These are phyloP conservation scores for Trichocomaceae sp. DNA, from an alignment of 2,329 filamentous ascomycete species.

Conservation along the genomic window DNA sequence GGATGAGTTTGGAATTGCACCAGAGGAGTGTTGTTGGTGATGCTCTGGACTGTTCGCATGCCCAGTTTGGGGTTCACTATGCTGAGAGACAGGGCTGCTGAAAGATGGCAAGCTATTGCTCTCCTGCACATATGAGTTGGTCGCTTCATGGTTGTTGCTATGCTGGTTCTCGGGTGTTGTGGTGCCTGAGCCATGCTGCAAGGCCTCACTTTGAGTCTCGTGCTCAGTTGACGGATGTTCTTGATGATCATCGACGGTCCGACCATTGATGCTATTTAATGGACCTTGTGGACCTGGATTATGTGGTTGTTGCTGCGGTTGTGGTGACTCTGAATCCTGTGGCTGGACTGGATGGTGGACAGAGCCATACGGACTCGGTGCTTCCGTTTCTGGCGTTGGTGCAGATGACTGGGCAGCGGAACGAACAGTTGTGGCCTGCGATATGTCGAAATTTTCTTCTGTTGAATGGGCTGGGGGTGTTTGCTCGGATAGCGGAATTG, in stretches of 20 bases:
- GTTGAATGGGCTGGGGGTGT: background rate
- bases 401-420: background rate
- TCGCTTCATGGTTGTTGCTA: too few relatives aligned
- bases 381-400: background rate
- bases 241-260: background rate
- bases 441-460: background rate
- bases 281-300: background rate
- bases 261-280: background rate
- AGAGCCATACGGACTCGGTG: background rate
- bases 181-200: background rate
- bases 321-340: background rate
- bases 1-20: background rate
- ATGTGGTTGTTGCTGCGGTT: background rate
- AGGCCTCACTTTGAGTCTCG: background rate
- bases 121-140: background rate
- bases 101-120: background rate
- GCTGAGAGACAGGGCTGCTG: background rate
- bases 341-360: background rate
- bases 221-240: conserved; percentile 1
- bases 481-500: conserved; percentile 8
- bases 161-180: background rate
- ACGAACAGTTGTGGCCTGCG: background rate
- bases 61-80: background rate
- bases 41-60: background rate
- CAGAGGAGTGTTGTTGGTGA: background rate